These are phyloP conservation scores for Omphalea diandra DNA, from an alignment of 441 rosid genomes.

Conservation along the genomic window DNA sequence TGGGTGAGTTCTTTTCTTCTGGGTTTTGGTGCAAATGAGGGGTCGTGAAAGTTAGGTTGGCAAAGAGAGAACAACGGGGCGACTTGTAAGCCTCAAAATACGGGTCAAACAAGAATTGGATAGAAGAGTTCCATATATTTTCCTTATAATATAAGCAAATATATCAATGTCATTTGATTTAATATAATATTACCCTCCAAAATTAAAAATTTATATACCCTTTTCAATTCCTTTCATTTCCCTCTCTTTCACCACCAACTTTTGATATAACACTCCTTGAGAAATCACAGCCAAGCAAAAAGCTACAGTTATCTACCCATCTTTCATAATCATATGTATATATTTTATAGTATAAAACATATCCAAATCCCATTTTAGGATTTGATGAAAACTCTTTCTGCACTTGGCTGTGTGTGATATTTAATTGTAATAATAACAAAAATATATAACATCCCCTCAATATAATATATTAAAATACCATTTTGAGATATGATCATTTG, in stretches of 20 bases:
- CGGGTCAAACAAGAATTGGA: slow-evolving; percentile 79
- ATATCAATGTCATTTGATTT: slow-evolving; percentile 18
- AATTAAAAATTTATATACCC: neutral
- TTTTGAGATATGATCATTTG: too few species aligned
- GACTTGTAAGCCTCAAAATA: slow-evolving; percentile 52
- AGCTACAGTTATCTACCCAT: neutral
- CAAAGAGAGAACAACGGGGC: slow-evolving; percentile 53
- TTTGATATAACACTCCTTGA: slow-evolving; percentile 34
- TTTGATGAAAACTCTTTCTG: too few species aligned
- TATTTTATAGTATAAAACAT: neutral
- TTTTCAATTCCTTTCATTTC: slow-evolving; percentile 7
- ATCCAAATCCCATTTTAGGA: neutral
- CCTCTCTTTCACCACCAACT: slow-evolving; percentile 49
- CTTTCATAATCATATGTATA: neutral
- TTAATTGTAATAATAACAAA: too few species aligned
- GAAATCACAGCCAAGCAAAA: slow-evolving; percentile 16
- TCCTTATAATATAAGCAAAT: slow-evolving; percentile 47
- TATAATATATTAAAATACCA: too few species aligned
- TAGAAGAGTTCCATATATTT: slow-evolving; percentile 28
- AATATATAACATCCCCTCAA: too few species aligned
- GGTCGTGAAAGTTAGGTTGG: slow-evolving; percentile 35
- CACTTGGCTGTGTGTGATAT: too few species aligned
- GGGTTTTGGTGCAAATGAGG: slow-evolving; percentile 26
- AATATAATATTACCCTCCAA: too few species aligned
- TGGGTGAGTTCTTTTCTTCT: slow-evolving; percentile 24